Evolutionary conservation across 305 asterid species (phyloP).

Genomic region (Withania somnifera): DNA sequence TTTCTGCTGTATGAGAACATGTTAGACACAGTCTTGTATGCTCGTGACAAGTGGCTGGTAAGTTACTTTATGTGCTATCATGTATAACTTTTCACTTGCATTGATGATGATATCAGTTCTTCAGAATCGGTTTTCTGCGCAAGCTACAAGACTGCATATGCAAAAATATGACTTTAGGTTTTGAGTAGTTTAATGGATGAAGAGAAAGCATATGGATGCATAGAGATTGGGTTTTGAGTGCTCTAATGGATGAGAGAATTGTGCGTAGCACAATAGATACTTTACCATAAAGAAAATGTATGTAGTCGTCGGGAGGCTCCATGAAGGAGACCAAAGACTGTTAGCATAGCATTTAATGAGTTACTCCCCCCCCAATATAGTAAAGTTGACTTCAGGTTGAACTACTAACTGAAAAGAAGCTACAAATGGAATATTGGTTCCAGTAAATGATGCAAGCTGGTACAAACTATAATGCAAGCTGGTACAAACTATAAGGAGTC

Average conservation of each 20-base stretch:
- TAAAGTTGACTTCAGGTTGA: not conserved
- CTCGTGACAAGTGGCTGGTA: conserved; percentile 97
- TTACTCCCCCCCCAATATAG: not conserved
- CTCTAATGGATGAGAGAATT: not conserved
- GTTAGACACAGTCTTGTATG: conserved; percentile 82
- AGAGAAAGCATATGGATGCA: not conserved
- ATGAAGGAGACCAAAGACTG: not conserved
- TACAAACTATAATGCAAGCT: not conserved
- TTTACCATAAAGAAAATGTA: not conserved
- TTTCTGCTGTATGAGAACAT: conserved; percentile 88
- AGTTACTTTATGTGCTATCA: conserved; percentile 11
- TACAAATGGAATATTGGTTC: not conserved
- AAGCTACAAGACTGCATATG: not conserved
- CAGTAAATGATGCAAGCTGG: not conserved
- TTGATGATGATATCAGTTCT: not conserved
- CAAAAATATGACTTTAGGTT: not conserved
- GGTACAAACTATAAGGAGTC: not conserved
- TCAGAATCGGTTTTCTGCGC: not conserved
- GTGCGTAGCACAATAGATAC: not conserved
- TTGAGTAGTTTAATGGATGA: not conserved
- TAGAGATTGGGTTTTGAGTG: not conserved
- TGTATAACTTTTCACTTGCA: not conserved
- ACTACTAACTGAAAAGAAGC: not conserved
- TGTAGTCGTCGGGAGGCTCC: not conserved
- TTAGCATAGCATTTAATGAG: not conserved